Evolutionary conservation across 2,329 filamentous ascomycete species (phyloP).

Genomic region (Claviceps quebecensis): DNA sequence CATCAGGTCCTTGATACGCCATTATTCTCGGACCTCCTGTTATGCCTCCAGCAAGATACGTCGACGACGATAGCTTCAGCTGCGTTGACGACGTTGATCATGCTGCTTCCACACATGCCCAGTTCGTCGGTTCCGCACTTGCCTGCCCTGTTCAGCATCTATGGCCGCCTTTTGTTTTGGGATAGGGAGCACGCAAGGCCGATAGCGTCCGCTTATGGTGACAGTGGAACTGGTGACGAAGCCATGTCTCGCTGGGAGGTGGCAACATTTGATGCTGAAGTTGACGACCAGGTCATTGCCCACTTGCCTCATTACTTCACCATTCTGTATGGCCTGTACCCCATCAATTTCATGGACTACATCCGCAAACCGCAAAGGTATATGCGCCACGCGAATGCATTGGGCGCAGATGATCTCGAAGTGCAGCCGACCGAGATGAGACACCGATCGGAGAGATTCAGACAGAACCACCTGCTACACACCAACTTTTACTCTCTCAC

Average conservation of each 20-base stretch:
- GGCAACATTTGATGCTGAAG: slow-evolving; percentile 44
- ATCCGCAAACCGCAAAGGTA: slow-evolving; percentile 71
- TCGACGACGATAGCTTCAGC: slow-evolving; percentile 65
- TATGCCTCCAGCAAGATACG: slow-evolving; percentile 62
- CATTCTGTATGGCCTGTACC: slow-evolving; percentile 69
- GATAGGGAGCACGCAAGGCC: slow-evolving; percentile 37
- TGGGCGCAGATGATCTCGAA: slow-evolving; percentile 59
- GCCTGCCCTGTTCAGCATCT: slow-evolving; percentile 66
- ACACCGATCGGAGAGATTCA: slow-evolving; percentile 60
- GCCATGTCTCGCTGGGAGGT: slow-evolving; percentile 44
- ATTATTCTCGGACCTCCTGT: slow-evolving; percentile 56
- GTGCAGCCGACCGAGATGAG: slow-evolving; percentile 67
- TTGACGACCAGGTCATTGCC: slow-evolving; percentile 47
- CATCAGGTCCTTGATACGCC: slow-evolving; percentile 59
- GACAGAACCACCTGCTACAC: slow-evolving; percentile 60
- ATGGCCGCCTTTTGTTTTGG: slow-evolving; percentile 69
- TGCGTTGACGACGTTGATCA: slow-evolving; percentile 60
- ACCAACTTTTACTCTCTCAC: slow-evolving; percentile 76
- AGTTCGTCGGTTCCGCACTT: slow-evolving; percentile 54
- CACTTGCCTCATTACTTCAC: slow-evolving; percentile 66
- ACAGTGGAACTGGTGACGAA: slow-evolving; percentile 24
- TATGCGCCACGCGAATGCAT: slow-evolving; percentile 57
- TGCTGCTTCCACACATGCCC: slow-evolving; percentile 73
- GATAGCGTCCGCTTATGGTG: slow-evolving; percentile 17
- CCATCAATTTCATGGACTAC: slow-evolving; percentile 76